Evolutionary conservation across 108 stramenopile species (phyloP).

Genomic region (Nitzschia sp.): DNA sequence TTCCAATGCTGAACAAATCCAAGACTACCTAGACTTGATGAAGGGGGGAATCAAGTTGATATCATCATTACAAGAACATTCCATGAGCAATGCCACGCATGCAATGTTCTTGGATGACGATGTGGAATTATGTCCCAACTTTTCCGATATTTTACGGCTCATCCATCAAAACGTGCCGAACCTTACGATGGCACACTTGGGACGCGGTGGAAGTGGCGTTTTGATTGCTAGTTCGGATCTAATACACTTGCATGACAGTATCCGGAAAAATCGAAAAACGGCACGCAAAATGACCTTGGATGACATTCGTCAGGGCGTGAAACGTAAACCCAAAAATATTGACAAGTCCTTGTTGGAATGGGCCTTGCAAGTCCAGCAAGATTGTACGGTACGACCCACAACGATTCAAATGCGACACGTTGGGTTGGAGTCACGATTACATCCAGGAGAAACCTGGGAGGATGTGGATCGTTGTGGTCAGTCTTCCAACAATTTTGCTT

Average conservation of each 20-base stretch:
- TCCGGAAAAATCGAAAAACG: neutral
- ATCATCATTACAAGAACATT: neutral
- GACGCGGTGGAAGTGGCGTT: slow-evolving; percentile 7
- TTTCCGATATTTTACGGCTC: neutral
- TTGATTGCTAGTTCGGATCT: neutral
- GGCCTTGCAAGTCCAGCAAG: slow-evolving; percentile 2
- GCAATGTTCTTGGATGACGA: slow-evolving; percentile 1
- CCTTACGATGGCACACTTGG: slow-evolving; percentile 1
- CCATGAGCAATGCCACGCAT: neutral
- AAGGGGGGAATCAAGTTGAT: neutral
- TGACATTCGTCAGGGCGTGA: neutral
- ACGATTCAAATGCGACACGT: slow-evolving; percentile 18
- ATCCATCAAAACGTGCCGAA: neutral
- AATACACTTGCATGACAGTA: neutral
- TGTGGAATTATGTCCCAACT: neutral
- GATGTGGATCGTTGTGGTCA: slow-evolving; percentile 9
- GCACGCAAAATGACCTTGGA: neutral
- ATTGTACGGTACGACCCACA: slow-evolving; percentile 11
- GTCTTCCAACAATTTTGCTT: neutral
- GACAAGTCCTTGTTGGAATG: slow-evolving; percentile 10
- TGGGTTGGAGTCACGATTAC: neutral
- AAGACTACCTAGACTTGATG: slow-evolving; percentile 2
- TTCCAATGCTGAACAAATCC: slow-evolving; percentile 1
- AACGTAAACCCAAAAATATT: neutral
- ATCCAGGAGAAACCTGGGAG: slow-evolving; percentile 2